These are phyloP conservation scores for Barnettozyma californica DNA, from an alignment of 805 yeast genomes.

Conservation along the genomic window DNA sequence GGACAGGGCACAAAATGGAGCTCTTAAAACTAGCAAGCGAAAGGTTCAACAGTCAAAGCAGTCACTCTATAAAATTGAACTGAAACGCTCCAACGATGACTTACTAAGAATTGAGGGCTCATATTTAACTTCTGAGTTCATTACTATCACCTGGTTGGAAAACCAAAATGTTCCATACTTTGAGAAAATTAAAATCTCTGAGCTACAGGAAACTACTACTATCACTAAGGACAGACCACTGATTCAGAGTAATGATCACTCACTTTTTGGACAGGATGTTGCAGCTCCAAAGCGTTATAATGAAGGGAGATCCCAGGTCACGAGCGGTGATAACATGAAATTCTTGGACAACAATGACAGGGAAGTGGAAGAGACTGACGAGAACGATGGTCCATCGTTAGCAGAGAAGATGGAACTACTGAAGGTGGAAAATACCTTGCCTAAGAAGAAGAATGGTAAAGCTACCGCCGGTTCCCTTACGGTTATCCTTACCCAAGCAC, in stretches of 20 bases:
- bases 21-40: slow-evolving; percentile 31
- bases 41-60: slow-evolving; percentile 49
- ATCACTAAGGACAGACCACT: slow-evolving; percentile 36
- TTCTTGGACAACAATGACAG: slow-evolving; percentile 46
- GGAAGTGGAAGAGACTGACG: slow-evolving; percentile 29
- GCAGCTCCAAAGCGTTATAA: slow-evolving; percentile 52
- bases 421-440: slow-evolving; percentile 22
- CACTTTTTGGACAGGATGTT: slow-evolving; percentile 37
- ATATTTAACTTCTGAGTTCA: slow-evolving; percentile 28
- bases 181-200: slow-evolving; percentile 46
- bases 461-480: slow-evolving; percentile 75
- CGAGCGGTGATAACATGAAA: slow-evolving; percentile 58
- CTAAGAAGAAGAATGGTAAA: slow-evolving; percentile 36
- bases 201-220: slow-evolving; percentile 23
- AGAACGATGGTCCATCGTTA: slow-evolving; percentile 42
- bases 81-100: slow-evolving; percentile 40
- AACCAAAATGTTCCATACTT: slow-evolving; percentile 52
- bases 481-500: slow-evolving; percentile 81
- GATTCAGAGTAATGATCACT: slow-evolving; percentile 35
- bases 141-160: slow-evolving; percentile 58
- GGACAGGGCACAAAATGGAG: slow-evolving; percentile 15
- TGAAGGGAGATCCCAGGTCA: slow-evolving; percentile 55
- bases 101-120: slow-evolving; percentile 28
- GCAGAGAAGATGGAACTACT: slow-evolving; percentile 48
- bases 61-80: slow-evolving; percentile 38